Evolutionary conservation across 2,329 filamentous ascomycete genomes (phyloP).

Genomic region (Talaromyces amestolkiae): DNA sequence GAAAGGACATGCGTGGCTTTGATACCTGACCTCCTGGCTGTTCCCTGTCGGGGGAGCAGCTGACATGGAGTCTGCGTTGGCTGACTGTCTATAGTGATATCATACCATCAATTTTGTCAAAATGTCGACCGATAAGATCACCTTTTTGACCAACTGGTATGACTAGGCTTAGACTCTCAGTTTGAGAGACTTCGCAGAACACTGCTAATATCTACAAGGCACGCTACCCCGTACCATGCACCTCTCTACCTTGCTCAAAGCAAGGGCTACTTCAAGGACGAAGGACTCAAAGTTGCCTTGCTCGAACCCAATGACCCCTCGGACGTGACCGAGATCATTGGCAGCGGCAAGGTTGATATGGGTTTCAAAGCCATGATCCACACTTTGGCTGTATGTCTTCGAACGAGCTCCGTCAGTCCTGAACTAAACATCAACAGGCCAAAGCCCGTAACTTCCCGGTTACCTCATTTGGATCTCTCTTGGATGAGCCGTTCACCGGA

Average conservation of each 20-base stretch:
- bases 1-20: constrained; percentile 80
- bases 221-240: constrained; percentile 77
- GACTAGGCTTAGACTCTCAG: constrained; percentile 22
- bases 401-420: not conserved
- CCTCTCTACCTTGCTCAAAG: constrained; percentile 74
- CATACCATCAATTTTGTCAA: constrained; percentile 44
- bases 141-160: constrained; percentile 81
- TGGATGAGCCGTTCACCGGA: constrained; percentile 77
- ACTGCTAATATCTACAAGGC: constrained; percentile 51
- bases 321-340: constrained; percentile 79
- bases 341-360: constrained; percentile 71
- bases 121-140: constrained; percentile 83
- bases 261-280: constrained; percentile 70
- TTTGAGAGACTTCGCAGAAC: not conserved
- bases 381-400: constrained; percentile 62
- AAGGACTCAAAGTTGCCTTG: constrained; percentile 73
- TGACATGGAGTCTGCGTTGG: constrained; percentile 5
- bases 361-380: constrained; percentile 86
- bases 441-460: constrained; percentile 74
- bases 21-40: constrained; percentile 36
- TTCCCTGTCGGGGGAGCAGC: constrained; percentile 4
- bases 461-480: constrained; percentile 68
- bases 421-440: constrained; percentile 49
- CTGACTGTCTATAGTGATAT: constrained; percentile 20
- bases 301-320: constrained; percentile 77